Evolutionary conservation across 1,284 basidiomycete genomes (phyloP).

Genomic region (Cryptococcus sp.): DNA sequence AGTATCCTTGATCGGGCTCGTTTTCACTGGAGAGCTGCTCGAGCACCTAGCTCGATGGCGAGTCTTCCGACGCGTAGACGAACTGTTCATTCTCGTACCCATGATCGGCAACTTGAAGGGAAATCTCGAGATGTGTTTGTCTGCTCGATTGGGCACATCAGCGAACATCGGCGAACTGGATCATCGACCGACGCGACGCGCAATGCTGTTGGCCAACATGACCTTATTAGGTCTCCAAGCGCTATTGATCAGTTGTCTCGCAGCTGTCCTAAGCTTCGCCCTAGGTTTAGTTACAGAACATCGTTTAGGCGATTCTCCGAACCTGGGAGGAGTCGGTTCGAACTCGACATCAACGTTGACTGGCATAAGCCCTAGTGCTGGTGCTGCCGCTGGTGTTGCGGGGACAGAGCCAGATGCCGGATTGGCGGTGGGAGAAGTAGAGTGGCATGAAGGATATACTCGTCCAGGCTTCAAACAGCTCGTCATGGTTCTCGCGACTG

Average conservation of each 20-base stretch:
- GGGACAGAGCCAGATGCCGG: slow-evolving; percentile 27
- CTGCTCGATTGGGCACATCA: slow-evolving; percentile 46
- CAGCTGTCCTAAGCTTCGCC: slow-evolving; percentile 75
- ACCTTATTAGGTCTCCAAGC: slow-evolving; percentile 91
- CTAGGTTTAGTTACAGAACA: slow-evolving; percentile 67
- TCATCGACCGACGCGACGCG: slow-evolving; percentile 63
- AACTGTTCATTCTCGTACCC: slow-evolving; percentile 94
- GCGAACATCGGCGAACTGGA: slow-evolving; percentile 85
- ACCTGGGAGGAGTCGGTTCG: slow-evolving; percentile 10
- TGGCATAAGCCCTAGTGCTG: not conserved
- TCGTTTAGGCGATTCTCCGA: slow-evolving; percentile 42
- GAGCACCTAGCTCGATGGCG: slow-evolving; percentile 85
- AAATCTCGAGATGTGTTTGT: slow-evolving; percentile 68
- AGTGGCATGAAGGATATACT: slow-evolving; percentile 52
- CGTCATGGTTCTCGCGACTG: slow-evolving; percentile 80
- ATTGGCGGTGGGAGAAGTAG: slow-evolving; percentile 32
- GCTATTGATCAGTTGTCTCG: slow-evolving; percentile 81
- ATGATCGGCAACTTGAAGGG: slow-evolving; percentile 94
- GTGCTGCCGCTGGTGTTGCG: not conserved
- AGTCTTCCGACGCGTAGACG: slow-evolving; percentile 85
- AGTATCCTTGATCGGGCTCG: slow-evolving; percentile 57
- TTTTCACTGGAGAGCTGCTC: slow-evolving; percentile 85
- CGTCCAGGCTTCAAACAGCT: slow-evolving; percentile 57
- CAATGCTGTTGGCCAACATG: slow-evolving; percentile 78
- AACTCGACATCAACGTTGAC: not conserved